Conservation (phyloP, 257 asterid species). For the Osmanthus fragrans region DNA sequence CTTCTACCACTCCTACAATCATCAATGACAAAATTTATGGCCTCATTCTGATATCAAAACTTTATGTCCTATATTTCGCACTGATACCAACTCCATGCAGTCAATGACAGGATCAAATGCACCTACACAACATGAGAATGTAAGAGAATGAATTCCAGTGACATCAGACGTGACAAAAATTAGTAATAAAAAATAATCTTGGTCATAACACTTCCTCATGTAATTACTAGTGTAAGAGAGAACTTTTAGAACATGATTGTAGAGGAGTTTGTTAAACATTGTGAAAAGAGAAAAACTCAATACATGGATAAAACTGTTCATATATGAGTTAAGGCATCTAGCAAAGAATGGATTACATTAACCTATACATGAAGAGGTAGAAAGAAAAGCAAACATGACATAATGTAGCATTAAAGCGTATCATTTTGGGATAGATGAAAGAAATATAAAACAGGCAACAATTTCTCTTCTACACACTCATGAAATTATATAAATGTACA, state of each 20-base stretch:
- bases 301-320: neutral
- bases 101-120: constrained; percentile 55
- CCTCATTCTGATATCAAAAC: too few relatives aligned
- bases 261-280: neutral
- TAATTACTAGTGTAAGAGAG: too few relatives aligned
- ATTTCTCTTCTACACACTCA: neutral
- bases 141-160: neutral
- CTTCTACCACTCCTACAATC: too few relatives aligned
- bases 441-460: neutral
- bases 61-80: too few relatives aligned
- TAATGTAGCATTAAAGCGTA: neutral
- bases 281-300: neutral
- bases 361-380: neutral
- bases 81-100: too few relatives aligned
- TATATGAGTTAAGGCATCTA: neutral
- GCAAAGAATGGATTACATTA: constrained; percentile 7
- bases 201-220: too few relatives aligned
- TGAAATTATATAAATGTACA: neutral
- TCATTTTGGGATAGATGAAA: neutral
- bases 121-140: constrained; percentile 16
- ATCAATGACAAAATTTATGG: too few relatives aligned
- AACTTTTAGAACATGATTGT: too few relatives aligned
- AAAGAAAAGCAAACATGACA: neutral
- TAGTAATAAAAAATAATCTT: too few relatives aligned
- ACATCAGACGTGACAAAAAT: neutral